These are phyloP conservation scores for Dendrocalamus sinicus DNA, from an alignment of 176 grass and related monocot genomes.

Conservation along the genomic window DNA sequence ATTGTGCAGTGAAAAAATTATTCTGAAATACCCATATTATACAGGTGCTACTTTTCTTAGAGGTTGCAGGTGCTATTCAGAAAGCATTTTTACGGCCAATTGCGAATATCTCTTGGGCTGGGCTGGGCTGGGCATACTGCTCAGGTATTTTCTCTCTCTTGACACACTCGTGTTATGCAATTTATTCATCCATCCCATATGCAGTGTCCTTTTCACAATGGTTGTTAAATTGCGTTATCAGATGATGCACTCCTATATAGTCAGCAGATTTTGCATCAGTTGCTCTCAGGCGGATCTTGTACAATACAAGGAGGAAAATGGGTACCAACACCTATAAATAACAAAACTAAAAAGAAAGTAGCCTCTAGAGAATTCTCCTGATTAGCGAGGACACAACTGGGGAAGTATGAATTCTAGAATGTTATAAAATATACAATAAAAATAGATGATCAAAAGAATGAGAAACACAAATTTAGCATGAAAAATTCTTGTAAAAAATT, in stretches of 20 bases:
- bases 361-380: neutral
- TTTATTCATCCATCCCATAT: slow-evolving; percentile 21
- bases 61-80: neutral
- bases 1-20: neutral
- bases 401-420: neutral
- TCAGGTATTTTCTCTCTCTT: neutral
- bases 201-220: slow-evolving; percentile 26
- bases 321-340: neutral
- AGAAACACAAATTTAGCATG: no score
- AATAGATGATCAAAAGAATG: no score
- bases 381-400: neutral
- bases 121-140: neutral
- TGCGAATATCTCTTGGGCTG: neutral
- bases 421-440: no score
- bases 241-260: neutral
- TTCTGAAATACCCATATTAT: neutral
- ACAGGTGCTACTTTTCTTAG: neutral
- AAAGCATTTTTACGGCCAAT: slow-evolving; percentile 1
- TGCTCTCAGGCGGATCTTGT: neutral
- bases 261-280: slow-evolving; percentile 5
- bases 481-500: no score
- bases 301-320: neutral
- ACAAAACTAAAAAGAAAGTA: neutral
- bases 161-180: neutral
- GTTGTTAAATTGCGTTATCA: slow-evolving; percentile 42